These are phyloP conservation scores for Macrotyloma uniflorum DNA, from an alignment of 306 rosid genomes.

Conservation along the genomic window DNA sequence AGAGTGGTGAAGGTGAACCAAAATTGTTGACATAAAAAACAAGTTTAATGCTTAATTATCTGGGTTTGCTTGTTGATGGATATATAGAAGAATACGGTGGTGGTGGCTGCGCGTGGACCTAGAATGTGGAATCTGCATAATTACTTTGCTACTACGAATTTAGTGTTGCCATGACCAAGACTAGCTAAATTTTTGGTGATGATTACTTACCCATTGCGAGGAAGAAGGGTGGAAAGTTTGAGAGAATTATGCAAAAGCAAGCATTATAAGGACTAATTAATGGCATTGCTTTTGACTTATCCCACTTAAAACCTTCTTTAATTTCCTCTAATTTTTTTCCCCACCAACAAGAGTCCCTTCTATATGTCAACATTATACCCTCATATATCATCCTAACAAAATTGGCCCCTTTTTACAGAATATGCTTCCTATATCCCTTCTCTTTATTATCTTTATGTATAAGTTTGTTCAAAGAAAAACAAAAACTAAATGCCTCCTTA, in stretches of 20 bases:
- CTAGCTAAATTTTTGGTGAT: slow-evolving; percentile 6
- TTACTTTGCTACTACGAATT: not conserved
- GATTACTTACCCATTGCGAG: slow-evolving; percentile 35
- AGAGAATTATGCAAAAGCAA: slow-evolving; percentile 29
- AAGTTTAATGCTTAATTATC: no score
- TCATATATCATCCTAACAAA: not conserved
- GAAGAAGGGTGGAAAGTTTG: slow-evolving; percentile 25
- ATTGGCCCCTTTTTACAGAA: not conserved
- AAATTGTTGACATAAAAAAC: not conserved
- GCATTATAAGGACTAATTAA: slow-evolving; percentile 41
- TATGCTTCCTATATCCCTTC: not conserved
- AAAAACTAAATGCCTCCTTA: not conserved
- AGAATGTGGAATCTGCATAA: not conserved
- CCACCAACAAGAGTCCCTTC: not conserved
- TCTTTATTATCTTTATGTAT: not conserved
- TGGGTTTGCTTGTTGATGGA: not conserved
- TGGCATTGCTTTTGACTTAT: slow-evolving; percentile 44
- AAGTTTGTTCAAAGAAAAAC: not conserved
- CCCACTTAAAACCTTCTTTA: slow-evolving; percentile 30
- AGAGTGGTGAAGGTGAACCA: not conserved
- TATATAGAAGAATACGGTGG: not conserved
- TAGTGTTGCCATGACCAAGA: slow-evolving; percentile 31
- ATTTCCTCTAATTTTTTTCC: not conserved
- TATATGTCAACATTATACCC: not conserved
- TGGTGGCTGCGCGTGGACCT: not conserved